Evolutionary conservation across 1,284 basidiomycete species (phyloP), one percentile per base, ranked within the genome.

Genomic region (Takashimella tepidaria): DNA sequence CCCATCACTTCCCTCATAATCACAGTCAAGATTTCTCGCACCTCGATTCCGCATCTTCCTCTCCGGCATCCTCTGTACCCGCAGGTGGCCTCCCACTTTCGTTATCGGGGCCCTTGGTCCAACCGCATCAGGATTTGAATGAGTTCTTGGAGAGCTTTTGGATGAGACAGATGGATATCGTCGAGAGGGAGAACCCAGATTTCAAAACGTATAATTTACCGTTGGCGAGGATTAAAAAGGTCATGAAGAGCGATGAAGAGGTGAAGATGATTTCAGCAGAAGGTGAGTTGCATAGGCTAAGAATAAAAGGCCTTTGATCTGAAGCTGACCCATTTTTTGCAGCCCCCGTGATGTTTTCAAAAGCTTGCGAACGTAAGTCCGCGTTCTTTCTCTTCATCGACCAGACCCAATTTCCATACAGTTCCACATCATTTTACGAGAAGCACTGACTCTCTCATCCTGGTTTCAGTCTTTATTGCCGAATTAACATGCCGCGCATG

Each of bases 251-350:
- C 72, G 92, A 96, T 78, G 91, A 91, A 21, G 91, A 95, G 64
- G 90, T 96, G 59, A 92, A 91, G 90, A 96, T 95, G 92, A 95
- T 96, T 65, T 89, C 90, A 55, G 89, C 90, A 49, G 92, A 95
- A 76, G 87, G 88, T 88, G 73, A 64, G 81, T 37, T 37, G 31
- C 31, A 37, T 16, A 16, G 8, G 31, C 31, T 37, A 8, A 16
- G 16, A 37, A 37, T 8, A 37, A 16, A 37, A 37, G 31, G 31
- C 8, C 16, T 37, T 8, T 8, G 16, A 10, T 11, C 10, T 20
- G 8, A 46, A 22, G 24, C 27, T 20, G 4, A 51, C 59, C 24
- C 43, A 10, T 12, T n/a, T n/a, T n/a, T 20, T 45, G 48, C 72
- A 88, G 92, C 90, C 13, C 92, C 92, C 5, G 89, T 96, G 55